Percentiles rank a stretch among this genome's conserved stretches.
Evolutionary conservation across 2,329 filamentous ascomycete genomes (phyloP).

Genomic region (Trichoderma sp.): DNA sequence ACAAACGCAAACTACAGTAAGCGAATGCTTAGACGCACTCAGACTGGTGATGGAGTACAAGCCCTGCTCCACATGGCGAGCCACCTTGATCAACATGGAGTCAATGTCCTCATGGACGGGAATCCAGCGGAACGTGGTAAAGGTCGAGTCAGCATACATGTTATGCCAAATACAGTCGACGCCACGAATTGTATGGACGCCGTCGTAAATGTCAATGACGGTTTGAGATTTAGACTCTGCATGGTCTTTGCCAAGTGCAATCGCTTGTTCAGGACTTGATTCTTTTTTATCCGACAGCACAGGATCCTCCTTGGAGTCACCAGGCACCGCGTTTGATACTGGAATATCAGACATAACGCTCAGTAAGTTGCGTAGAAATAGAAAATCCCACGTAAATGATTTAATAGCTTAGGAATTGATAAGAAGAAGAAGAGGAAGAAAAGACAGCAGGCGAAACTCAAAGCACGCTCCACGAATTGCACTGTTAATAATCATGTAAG

Average conservation of each 20-base stretch:
- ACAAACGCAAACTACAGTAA: conserved; percentile 5
- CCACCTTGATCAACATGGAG: conserved; percentile 1
- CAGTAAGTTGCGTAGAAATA: rapidly evolving
- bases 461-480: neutral
- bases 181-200: conserved; percentile 3
- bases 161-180: conserved; percentile 18
- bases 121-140: conserved; percentile 9
- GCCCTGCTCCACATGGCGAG: conserved; percentile 13
- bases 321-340: neutral
- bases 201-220: neutral
- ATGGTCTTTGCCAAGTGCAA: neutral
- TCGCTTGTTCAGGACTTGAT: neutral
- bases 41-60: conserved; percentile 16
- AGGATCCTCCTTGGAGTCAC: neutral
- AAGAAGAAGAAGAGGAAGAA: neutral
- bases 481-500: too few relatives aligned
- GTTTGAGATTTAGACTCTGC: neutral
- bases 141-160: conserved; percentile 11
- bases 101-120: neutral
- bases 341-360: neutral
- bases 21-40: conserved; percentile 14
- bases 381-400: neutral
- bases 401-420: neutral
- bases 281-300: neutral
- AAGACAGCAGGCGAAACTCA: neutral